Evolutionary conservation across 352 stramenopile species (phyloP), one percentile per base, ranked within the genome.

Genomic region (Phytophthora boehmeriae): DNA sequence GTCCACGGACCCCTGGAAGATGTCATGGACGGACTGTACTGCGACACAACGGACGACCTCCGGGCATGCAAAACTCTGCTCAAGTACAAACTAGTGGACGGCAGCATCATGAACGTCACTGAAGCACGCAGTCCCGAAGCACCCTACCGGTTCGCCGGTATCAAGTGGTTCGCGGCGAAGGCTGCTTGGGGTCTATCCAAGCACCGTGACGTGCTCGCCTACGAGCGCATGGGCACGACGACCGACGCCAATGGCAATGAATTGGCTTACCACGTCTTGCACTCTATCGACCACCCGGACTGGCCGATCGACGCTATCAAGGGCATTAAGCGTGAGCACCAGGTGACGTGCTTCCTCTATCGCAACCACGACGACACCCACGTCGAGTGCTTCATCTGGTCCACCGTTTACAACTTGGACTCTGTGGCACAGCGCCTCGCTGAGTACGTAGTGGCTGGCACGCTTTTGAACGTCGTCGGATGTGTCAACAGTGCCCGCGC

Each of bases 221-320:
- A 80, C 39, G 74, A 83, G 41, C 72, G 78, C 11, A 88, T 85
- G 75, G 78, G 78, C 1, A 80, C 68, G 32, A 83, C 73, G 46
- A 73, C 59, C 1, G 78, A 88, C 39, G 63, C 66, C 9, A 75
- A 69, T 2, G 77, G 77, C 8, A 80, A 81, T 5, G 63, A 77
- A 8, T 51, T 87, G 5, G 78, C 65, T 28, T 87, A 78, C 42
- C 75, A 87, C 57, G 74, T 87, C 3, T 25, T 83, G 30, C 75
- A 85, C 66, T 87, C 75, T 44, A 87, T 87, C 47, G 78, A 85
- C 35, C 78, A 78, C 38, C 65, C 75, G 3, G 73, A 83, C 46
- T 87, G 69, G 70, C 71, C 68, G 2, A 66, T 72, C 14, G 73
- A 83, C 46, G 48, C 61, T 8, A 70, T 76, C 59, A 82, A 79